Evolutionary conservation across 1,284 basidiomycete species (phyloP), one percentile per base, ranked within the genome.

Genomic region (Hemileia vastatrix): DNA sequence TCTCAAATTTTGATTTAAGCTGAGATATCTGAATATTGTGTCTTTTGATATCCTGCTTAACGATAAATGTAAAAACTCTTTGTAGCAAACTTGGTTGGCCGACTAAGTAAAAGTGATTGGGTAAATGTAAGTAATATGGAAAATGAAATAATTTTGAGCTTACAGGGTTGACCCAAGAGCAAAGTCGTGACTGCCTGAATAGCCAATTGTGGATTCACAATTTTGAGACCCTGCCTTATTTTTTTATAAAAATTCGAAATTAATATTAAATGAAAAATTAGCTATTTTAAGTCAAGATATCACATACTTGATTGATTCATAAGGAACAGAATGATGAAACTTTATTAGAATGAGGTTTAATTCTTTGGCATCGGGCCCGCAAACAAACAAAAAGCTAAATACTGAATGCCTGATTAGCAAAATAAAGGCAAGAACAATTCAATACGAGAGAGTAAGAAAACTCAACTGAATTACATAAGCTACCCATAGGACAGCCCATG

Each of bases 151-250:
- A n/a, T n/a, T n/a, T n/a, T n/a, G n/a, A n/a, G 33, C 40, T 52
- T 52, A 63, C 61, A 63, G 15, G 61, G 61, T 36, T 63, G 61
- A 6, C 61, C 61, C 8, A 63, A 45, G 23, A 63, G 49, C 49
- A 63, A 27, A 27, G 54, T 40, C 11, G 57, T 43, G 9, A 54
- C 54, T 18, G 53, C 52, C 23, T 43, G 50, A 36, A 63, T 63
- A 4, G 61, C 61, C 24, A 63, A 32, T 23, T 33, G 50, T 1
- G 61, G 61, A 40, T 63, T 63, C 2, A 63, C 54, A 53, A 63
- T 56, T 21, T 36, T 63, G 24, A 63, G 43, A 8, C 61, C 54
- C 50, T 63, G 61, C 40, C 61, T 63, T 27, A 15, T 18, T 19
- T 27, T 31, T 15, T 24, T 11, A 33, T 2, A 24, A 48, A 18